These are phyloP conservation scores for Lathyrus aphaca DNA, from an alignment of 306 rosid genomes.

Conservation along the genomic window DNA sequence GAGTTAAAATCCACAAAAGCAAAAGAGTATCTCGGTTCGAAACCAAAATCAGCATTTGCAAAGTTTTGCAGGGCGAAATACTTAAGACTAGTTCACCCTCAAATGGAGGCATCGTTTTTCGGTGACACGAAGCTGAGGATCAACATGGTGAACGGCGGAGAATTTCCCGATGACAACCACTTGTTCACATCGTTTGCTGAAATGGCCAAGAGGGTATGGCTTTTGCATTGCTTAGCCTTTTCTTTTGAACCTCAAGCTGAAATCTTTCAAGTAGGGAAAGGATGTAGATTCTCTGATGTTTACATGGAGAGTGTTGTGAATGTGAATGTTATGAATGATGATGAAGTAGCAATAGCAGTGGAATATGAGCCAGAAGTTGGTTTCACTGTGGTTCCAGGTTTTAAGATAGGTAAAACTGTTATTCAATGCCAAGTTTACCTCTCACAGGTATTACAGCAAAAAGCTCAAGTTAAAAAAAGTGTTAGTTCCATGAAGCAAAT, in stretches of 20 bases:
- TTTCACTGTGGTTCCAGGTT: conserved; percentile 86
- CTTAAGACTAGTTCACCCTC: conserved; percentile 64
- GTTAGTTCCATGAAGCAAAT: background rate
- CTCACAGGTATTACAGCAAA: conserved; percentile 41
- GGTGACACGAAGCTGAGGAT: conserved; percentile 65
- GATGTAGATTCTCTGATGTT: conserved; percentile 79
- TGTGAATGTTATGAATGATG: conserved; percentile 41
- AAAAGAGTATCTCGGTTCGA: conserved; percentile 48
- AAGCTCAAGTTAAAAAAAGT: conserved; percentile 10
- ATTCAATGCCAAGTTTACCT: conserved; percentile 85
- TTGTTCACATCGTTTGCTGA: conserved; percentile 71
- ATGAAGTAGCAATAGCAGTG: conserved; percentile 51
- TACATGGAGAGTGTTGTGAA: conserved; percentile 80
- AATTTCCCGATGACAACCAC: conserved; percentile 50
- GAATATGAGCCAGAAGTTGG: conserved; percentile 70
- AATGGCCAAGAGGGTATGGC: conserved; percentile 90
- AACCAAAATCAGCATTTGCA: conserved; percentile 62
- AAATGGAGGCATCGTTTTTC: conserved; percentile 70
- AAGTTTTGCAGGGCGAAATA: conserved; percentile 71
- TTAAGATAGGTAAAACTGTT: conserved; percentile 72
- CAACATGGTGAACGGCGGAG: conserved; percentile 57
- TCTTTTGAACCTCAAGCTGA: conserved; percentile 65
- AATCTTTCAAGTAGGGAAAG: conserved; percentile 71
- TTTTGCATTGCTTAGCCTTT: conserved; percentile 85
- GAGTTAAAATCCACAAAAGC: conserved; percentile 60